Evolutionary conservation across 78 protist species (phyloP), one percentile per base, ranked within the genome.

Genomic region (Cyanophora paradoxa): DNA sequence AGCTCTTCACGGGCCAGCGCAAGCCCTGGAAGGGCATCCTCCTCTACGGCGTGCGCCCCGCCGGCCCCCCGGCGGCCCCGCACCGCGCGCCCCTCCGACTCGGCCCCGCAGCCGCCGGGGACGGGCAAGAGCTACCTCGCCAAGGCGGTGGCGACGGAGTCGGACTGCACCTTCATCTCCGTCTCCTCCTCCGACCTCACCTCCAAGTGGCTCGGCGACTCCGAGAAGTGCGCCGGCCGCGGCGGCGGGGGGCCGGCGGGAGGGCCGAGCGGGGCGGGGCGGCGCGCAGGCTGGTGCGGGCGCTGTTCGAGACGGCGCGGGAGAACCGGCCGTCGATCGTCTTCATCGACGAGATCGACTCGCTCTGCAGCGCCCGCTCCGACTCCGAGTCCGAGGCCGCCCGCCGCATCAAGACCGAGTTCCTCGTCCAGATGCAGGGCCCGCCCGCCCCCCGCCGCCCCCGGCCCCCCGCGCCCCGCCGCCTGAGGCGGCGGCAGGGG

Each of bases 261-360:
- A n/a, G n/a, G n/a, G n/a, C n/a, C n/a, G n/a, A n/a, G n/a, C n/a
- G n/a, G n/a, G n/a, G n/a, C n/a, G n/a, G n/a, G n/a, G 10, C 24
- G 5, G 14, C 39, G 4, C 65, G 34, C 56, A 74, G 82, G 52
- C 81, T 94, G 36, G 98, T 97, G 37, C 83, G 85, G 37, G 40
- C 69, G 37, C 81, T 97, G 34, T 97, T 97, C 78, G 92, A 93
- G 59, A 68, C 91, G 83, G 98, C 99, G n/a, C 48, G 96, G 13
- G 93, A 81, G 34, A 22, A 67, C n/a, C 36, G 66, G 34, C 98
- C 98, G 26, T 33, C 94, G 57, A 93, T 96, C 72, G 84, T 98
- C 65, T 98, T 98, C 70, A 76, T 98, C 33, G 99, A 98, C 65
- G 99, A 98, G 73, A 89, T 98, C 17, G 99, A 98, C 72, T 89